Evolutionary conservation across 192 early-diverging fungal genomes (phyloP), one percentile per base, ranked within the genome.

Genomic region (Paraglomus occultum): DNA sequence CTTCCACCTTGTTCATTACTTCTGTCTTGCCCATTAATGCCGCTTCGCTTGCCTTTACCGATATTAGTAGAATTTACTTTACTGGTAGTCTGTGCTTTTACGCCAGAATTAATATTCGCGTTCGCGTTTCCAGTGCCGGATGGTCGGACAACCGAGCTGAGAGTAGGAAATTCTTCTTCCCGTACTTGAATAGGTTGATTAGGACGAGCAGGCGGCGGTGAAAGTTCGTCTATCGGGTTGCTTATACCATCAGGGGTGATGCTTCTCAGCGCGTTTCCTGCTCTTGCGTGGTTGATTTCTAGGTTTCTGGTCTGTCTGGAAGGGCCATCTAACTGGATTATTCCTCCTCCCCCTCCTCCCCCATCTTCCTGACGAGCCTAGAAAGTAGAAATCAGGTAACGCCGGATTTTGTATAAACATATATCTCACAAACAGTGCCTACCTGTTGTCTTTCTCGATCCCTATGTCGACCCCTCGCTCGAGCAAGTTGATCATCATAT

Each of bases 281-380:
- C 10, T 71, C 64, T 71, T 6, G 45, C 18, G 10, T 15, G 17
- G 12, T 46, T 22, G 61, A 8, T 46, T 44, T 40, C n/a, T 45
- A 63, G 48, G 40, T 14, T 64, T 49, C 20, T 31, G 61, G 14
- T n/a, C n/a, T n/a, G 40, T 48, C 49, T 64, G 61, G 10, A 18
- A 8, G 20, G 45, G 68, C 54, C 31, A 53, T 12, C 51, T 31
- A 39, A 42, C 55, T 20, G 44, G 53, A 44, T 62, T 8, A 17
- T 11, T 42, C 55, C 10, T 55, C 31, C 48, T 31, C 64, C 47
- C n/a, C 40, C 18, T 23, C 40, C 5, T 52, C 71, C 23, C 20
- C 45, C 12, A 70, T 74, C 51, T 5, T 72, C 61, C 42, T 77
- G 31, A 77, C 15, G 74, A 58, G 11, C 57, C 51, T 9, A 53